Conservation (phyloP, 2,329 filamentous ascomycete species). For the Trichoderma aggressivum region DNA sequence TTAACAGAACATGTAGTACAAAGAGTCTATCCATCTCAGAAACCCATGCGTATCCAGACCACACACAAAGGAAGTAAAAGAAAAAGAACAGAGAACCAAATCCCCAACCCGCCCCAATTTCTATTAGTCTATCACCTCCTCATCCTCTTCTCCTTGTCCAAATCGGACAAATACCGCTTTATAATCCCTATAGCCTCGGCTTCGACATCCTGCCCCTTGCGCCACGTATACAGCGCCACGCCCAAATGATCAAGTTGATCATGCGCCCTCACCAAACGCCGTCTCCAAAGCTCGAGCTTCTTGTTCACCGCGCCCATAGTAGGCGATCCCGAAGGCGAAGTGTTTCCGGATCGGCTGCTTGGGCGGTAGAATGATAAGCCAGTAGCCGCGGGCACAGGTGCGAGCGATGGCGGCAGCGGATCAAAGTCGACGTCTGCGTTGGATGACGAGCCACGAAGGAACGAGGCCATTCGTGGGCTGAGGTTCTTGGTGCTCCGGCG, state of each 20-base stretch:
- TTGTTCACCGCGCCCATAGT: constrained; percentile 51
- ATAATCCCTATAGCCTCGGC: constrained; percentile 64
- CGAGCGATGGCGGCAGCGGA: constrained; percentile 34
- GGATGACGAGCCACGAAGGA: constrained; percentile 32
- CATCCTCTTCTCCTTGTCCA: constrained; percentile 29
- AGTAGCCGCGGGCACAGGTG: constrained; percentile 20
- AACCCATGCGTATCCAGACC: not conserved
- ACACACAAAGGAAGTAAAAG: not conserved
- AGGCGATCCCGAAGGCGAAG: constrained; percentile 36
- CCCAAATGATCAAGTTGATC: constrained; percentile 59
- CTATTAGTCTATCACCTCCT: not conserved
- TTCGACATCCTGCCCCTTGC: constrained; percentile 66
- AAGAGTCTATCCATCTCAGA: not conserved
- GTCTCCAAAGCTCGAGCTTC: constrained; percentile 69
- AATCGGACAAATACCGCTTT: constrained; percentile 48
- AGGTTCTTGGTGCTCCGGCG: constrained; percentile 37
- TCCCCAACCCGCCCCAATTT: not conserved
- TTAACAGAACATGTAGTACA: not conserved
- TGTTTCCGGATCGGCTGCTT: constrained; percentile 30
- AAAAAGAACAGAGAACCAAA: not conserved
- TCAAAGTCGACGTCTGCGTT: constrained; percentile 44
- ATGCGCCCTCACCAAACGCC: constrained; percentile 64
- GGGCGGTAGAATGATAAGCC: constrained; percentile 27
- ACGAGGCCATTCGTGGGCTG: constrained; percentile 32
- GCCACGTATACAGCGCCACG: constrained; percentile 70